Evolutionary conservation across 169 alveolate genomes (phyloP).

Genomic region (Ophryocystis elektroscirrha): DNA sequence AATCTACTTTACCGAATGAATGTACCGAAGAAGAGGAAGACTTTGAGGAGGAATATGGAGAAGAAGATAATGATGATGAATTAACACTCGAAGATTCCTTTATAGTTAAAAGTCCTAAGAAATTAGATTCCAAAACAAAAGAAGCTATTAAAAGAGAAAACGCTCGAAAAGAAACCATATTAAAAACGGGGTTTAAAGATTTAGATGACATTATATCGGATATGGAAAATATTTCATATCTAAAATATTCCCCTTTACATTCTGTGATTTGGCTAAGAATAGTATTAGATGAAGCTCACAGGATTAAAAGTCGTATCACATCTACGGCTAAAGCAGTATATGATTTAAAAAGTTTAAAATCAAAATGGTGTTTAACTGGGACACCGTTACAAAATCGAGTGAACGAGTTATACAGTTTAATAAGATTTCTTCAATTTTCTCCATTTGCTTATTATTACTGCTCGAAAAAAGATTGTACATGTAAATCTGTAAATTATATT

Average conservation of each 20-base stretch:
- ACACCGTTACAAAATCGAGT: constrained; percentile 87
- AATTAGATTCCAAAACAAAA: background rate
- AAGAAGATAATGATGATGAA: constrained; percentile 12
- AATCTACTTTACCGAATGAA: too few species aligned
- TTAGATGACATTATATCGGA: too few species aligned
- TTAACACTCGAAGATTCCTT: constrained; percentile 1
- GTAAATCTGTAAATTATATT: constrained; percentile 37
- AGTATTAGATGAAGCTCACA: constrained; percentile 82
- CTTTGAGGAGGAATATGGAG: constrained; percentile 5
- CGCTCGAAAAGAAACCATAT: too few species aligned
- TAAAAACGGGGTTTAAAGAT: too few species aligned
- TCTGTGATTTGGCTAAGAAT: constrained; percentile 48
- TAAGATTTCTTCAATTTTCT: constrained; percentile 65
- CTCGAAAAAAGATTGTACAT: constrained; percentile 47
- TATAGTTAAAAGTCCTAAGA: background rate
- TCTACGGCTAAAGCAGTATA: constrained; percentile 58
- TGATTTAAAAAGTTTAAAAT: constrained; percentile 37
- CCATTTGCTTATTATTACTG: constrained; percentile 70
- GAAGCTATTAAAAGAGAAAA: background rate
- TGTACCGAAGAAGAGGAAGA: constrained; percentile 5
- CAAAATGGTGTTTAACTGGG: constrained; percentile 84
- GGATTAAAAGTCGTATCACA: constrained; percentile 67
- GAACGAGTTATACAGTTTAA: constrained; percentile 72
- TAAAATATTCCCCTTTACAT: constrained; percentile 27
- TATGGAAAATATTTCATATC: too few species aligned